phyloP scores from a whole-genome alignment of 1,284 basidiomycete species.

The Agaricales sp. region DNA sequence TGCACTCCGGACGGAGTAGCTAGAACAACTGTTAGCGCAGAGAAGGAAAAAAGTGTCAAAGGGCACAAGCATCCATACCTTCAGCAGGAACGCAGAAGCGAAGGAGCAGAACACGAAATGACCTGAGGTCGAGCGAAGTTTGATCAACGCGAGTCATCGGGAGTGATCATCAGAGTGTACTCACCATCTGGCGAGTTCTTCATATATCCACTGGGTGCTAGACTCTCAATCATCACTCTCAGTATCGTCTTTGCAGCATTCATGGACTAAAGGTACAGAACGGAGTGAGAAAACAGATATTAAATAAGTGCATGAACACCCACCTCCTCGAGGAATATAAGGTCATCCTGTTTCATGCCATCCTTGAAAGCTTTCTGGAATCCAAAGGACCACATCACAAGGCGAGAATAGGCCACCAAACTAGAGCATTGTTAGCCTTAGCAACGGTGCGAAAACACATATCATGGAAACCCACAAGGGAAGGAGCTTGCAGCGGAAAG shows the following conservation, averaged over 20 bases:
- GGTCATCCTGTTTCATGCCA: slow-evolving; percentile 51
- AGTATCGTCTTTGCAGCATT: slow-evolving; percentile 63
- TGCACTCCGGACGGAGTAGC: slow-evolving; percentile 68
- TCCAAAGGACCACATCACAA: slow-evolving; percentile 80
- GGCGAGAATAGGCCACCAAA: slow-evolving; percentile 65
- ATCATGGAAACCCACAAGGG: slow-evolving; percentile 50
- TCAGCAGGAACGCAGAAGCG: slow-evolving; percentile 76
- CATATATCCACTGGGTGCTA: slow-evolving; percentile 70
- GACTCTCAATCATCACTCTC: slow-evolving; percentile 47
- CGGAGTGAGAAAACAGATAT: slow-evolving; percentile 3
- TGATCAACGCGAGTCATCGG: not conserved
- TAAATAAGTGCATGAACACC: not conserved
- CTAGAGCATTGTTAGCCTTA: slow-evolving; percentile 25
- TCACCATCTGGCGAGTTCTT: slow-evolving; percentile 73
- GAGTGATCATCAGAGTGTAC: slow-evolving; percentile 9
- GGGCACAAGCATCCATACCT: slow-evolving; percentile 34
- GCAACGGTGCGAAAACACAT: no score
- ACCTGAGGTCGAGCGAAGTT: slow-evolving; percentile 27
- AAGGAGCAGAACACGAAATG: slow-evolving; percentile 82
- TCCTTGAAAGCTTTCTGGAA: slow-evolving; percentile 74
- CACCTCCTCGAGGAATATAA: slow-evolving; percentile 62
- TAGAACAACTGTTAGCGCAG: slow-evolving; percentile 19
- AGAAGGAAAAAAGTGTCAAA: not conserved
- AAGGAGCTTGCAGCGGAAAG: slow-evolving; percentile 57
- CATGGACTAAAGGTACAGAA: slow-evolving; percentile 39